Percentiles rank a stretch among this genome's conserved stretches.
Conservation (phyloP, 768 basidiomycete species). For the Sarcomyxa edulis region DNA sequence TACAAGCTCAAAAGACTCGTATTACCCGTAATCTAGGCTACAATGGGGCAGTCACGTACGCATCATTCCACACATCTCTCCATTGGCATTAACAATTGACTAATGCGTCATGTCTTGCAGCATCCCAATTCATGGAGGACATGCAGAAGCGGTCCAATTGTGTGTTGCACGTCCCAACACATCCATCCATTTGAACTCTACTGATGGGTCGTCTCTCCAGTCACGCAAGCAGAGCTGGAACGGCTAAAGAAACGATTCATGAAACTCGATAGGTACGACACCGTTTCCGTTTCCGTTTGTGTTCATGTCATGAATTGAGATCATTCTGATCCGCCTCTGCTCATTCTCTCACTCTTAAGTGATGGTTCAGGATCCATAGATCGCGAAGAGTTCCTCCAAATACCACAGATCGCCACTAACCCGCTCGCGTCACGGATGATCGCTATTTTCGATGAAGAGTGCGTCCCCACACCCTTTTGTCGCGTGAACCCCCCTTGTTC, state of each 20-base stretch:
- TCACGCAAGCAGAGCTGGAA: conserved; percentile 92
- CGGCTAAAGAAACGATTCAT: conserved; percentile 98
- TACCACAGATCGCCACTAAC: conserved; percentile 98
- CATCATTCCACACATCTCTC: conserved; percentile 11
- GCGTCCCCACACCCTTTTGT: conserved; percentile 28
- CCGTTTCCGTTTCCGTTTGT: neutral
- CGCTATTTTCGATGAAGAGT: conserved; percentile 99
- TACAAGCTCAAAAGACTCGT: too few species aligned
- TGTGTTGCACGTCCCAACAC: conserved; percentile 37
- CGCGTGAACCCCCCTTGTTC: neutral
- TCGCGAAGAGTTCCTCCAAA: conserved; percentile 97
- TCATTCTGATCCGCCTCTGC: neutral
- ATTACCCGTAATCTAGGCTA: conserved; percentile 12
- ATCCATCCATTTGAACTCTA: conserved; percentile 1
- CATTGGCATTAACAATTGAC: neutral
- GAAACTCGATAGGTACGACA: conserved; percentile 88
- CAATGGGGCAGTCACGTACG: conserved; percentile 85
- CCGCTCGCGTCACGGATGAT: conserved; percentile 97
- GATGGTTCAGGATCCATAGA: conserved; percentile 98
- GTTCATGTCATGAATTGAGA: neutral
- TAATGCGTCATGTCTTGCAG: conserved; percentile 40
- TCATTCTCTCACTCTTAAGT: too few species aligned
- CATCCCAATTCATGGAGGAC: conserved; percentile 95
- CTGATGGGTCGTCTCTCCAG: conserved; percentile 35
- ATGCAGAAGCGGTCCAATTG: conserved; percentile 98